phyloP scores from a whole-genome alignment of 2,329 filamentous ascomycete species.

The Clonostachys byssicola region DNA sequence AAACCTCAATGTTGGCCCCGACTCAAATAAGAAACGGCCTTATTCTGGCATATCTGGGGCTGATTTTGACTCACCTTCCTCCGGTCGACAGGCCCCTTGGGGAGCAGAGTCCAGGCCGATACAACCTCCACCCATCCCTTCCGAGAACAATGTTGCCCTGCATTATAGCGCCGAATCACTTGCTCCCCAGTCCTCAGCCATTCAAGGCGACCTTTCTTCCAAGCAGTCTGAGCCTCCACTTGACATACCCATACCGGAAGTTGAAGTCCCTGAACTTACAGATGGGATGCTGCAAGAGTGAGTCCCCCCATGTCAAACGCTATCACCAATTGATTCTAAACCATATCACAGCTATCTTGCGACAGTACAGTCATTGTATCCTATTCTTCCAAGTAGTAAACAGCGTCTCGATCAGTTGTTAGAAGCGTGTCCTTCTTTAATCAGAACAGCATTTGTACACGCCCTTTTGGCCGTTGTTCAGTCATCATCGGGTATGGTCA shows the following conservation, averaged over 20 bases:
- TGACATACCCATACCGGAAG: constrained; percentile 26
- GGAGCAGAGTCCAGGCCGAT: constrained; percentile 40
- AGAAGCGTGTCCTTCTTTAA: constrained; percentile 45
- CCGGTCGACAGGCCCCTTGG: constrained; percentile 39
- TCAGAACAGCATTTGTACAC: constrained; percentile 61
- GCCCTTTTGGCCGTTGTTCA: constrained; percentile 54
- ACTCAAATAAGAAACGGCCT: constrained; percentile 35
- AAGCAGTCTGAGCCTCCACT: constrained; percentile 20
- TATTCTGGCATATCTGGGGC: constrained; percentile 42
- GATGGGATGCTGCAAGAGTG: constrained; percentile 42
- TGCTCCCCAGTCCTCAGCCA: constrained; percentile 36
- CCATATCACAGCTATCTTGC: constrained; percentile 49
- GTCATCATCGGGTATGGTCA: constrained; percentile 32
- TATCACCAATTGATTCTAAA: background rate
- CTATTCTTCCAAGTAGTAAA: constrained; percentile 57
- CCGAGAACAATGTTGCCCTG: constrained; percentile 13
- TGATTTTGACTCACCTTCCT: constrained; percentile 31
- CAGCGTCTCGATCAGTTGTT: constrained; percentile 51
- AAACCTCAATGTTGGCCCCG: constrained; percentile 18
- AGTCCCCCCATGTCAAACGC: constrained; percentile 9
- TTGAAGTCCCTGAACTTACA: constrained; percentile 28
- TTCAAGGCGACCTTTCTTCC: constrained; percentile 30
- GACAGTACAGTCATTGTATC: constrained; percentile 62
- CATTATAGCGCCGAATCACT: constrained; percentile 35
- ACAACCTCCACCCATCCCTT: constrained; percentile 22